These are phyloP conservation scores for Lichtheimia ornata DNA, from an alignment of 371 early-diverging fungal genomes.

Conservation along the genomic window DNA sequence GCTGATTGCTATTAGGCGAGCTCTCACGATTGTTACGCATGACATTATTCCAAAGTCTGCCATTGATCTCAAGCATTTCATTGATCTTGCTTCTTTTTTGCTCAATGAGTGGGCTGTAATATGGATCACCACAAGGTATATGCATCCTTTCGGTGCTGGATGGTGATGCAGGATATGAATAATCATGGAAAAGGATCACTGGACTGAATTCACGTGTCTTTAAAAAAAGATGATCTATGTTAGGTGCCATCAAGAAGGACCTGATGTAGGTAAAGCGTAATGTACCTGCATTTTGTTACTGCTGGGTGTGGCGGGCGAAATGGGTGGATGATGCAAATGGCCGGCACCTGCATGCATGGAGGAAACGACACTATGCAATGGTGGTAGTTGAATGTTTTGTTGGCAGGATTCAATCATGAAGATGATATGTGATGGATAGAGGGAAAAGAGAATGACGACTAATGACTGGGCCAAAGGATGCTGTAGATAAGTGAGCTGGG, in stretches of 20 bases:
- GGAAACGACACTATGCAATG: constrained; percentile 2
- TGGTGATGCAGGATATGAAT: constrained; percentile 28
- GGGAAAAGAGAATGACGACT: no score
- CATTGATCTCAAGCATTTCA: constrained; percentile 35
- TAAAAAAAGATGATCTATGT: background rate
- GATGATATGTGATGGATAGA: background rate
- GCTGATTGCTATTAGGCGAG: background rate
- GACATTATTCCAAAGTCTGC: constrained; percentile 32
- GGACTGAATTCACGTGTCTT: constrained; percentile 33
- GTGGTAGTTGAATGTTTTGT: constrained; percentile 8
- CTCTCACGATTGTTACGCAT: constrained; percentile 12
- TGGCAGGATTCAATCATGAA: constrained; percentile 11
- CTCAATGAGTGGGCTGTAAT: constrained; percentile 29
- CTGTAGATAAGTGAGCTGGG: no score
- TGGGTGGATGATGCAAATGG: background rate
- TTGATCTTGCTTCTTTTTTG: constrained; percentile 27
- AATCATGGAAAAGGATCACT: constrained; percentile 43
- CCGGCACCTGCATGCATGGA: background rate
- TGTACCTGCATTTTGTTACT: no score
- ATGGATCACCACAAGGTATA: constrained; percentile 33
- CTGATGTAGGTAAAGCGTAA: background rate
- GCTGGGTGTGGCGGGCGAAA: no score
- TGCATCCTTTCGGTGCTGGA: constrained; percentile 26
- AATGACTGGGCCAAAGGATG: no score
- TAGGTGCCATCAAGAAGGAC: background rate